A percentile compares a stretch with the other conserved stretches of the same genome.
Conservation (phyloP, 2,329 filamentous ascomycete genomes). For the Didymella segeticola region DNA sequence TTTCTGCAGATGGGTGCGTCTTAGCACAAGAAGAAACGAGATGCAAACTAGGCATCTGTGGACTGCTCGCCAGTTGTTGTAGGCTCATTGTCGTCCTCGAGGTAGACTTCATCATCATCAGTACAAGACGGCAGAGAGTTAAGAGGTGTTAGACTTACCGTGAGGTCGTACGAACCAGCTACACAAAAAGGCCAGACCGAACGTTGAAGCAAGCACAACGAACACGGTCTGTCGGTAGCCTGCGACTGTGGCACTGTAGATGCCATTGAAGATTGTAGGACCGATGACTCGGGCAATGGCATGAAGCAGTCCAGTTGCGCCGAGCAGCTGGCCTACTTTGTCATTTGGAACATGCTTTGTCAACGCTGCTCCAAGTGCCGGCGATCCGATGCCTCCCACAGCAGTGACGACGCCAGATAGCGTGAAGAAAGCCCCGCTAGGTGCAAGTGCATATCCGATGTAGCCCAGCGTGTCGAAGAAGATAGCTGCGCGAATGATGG, state of each 20-base stretch:
- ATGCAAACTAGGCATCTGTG: conserved; percentile 3
- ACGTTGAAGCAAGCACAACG: conserved; percentile 72
- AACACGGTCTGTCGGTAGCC: conserved; percentile 84
- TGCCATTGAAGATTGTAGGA: conserved; percentile 82
- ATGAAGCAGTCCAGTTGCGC: conserved; percentile 85
- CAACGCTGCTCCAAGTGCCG: conserved; percentile 81
- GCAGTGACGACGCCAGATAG: conserved; percentile 75
- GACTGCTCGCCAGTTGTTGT: not conserved
- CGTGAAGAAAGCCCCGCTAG: conserved; percentile 69
- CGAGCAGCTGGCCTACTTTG: conserved; percentile 83
- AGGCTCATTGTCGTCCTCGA: conserved; percentile 8
- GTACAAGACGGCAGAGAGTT: conserved; percentile 25
- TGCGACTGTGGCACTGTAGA: conserved; percentile 83
- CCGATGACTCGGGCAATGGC: conserved; percentile 79
- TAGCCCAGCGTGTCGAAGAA: conserved; percentile 79
- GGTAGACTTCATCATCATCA: conserved; percentile 5
- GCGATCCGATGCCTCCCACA: conserved; percentile 82
- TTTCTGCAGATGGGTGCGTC: not conserved
- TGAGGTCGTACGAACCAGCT: conserved; percentile 76
- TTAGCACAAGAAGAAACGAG: not conserved
- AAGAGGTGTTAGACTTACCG: conserved; percentile 62
- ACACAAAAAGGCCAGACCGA: conserved; percentile 68
- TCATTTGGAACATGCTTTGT: conserved; percentile 91
- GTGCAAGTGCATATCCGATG: conserved; percentile 73
- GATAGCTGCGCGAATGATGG: conserved; percentile 76